These are phyloP conservation scores for Fusarium sp. DNA, from an alignment of 2,329 filamentous ascomycete species.

Conservation along the genomic window DNA sequence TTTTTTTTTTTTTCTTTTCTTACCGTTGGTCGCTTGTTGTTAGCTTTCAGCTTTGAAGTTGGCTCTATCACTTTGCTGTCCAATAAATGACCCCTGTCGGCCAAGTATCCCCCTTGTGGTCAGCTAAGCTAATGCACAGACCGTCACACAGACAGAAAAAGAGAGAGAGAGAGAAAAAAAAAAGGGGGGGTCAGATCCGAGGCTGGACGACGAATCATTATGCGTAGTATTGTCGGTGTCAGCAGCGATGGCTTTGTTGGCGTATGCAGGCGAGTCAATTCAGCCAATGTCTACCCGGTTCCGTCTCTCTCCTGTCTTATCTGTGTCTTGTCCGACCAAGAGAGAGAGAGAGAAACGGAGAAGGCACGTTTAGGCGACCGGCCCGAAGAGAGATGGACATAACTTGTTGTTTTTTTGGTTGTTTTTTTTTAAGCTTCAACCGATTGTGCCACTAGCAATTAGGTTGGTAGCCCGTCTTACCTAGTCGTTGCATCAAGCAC, in stretches of 20 bases:
- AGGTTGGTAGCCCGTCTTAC: too few relatives aligned
- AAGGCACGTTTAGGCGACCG: not conserved
- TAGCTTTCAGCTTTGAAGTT: too few relatives aligned
- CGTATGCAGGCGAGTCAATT: not conserved
- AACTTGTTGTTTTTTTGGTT: too few relatives aligned
- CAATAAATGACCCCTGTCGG: not conserved
- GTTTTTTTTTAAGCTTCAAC: slow-evolving; percentile 24
- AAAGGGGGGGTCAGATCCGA: not conserved
- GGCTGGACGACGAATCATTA: slow-evolving; percentile 3
- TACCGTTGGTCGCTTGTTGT: too few relatives aligned
- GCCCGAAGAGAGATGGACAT: not conserved
- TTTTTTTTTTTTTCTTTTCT: not conserved
- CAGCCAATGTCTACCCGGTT: not conserved
- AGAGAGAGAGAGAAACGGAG: too few relatives aligned
- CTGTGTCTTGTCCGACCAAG: not conserved
- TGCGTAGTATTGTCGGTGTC: not conserved
- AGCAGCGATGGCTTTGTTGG: not conserved
- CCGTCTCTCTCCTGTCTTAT: not conserved
- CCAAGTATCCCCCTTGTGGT: slow-evolving; percentile 22
- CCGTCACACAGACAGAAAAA: slow-evolving; percentile 13
- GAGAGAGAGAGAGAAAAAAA: too few relatives aligned
- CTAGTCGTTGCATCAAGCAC: too few relatives aligned
- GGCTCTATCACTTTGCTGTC: not conserved
- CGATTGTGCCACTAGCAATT: slow-evolving; percentile 7
- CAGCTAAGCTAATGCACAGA: slow-evolving; percentile 21